phyloP scores from a whole-genome alignment of 768 basidiomycete genomes.

The Trametes cingulata region DNA sequence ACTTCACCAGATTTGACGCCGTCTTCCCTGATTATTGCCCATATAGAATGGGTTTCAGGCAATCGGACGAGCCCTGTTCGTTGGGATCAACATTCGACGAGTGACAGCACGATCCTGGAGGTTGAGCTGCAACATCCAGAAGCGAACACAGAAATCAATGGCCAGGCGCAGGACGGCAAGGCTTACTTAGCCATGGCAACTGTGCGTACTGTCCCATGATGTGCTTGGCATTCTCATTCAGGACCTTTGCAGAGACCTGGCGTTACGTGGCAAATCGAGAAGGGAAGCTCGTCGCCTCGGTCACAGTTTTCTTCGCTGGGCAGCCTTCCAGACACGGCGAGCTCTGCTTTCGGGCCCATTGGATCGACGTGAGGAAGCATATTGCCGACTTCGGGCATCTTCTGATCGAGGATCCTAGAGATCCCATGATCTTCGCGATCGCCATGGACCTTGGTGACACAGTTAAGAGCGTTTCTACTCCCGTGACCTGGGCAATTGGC shows the following conservation, averaged over 20 bases:
- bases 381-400: background rate
- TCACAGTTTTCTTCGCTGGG: background rate
- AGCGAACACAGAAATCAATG: background rate
- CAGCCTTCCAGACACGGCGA: background rate
- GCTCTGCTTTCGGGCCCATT: background rate
- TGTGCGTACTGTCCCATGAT: background rate
- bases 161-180: background rate
- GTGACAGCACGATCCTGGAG: background rate
- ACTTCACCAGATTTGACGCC: too few species aligned
- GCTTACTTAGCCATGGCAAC: background rate
- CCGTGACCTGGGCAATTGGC: conserved; percentile 32
- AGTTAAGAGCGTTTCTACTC: conserved; percentile 16
- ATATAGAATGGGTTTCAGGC: too few species aligned
- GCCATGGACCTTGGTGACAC: conserved; percentile 29
- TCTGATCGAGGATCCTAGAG: background rate
- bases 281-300: background rate
- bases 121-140: background rate
- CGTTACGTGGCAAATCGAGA: background rate
- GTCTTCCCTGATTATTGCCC: too few species aligned
- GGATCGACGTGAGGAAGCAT: background rate
- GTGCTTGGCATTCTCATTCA: background rate
- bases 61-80: too few species aligned
- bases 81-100: background rate
- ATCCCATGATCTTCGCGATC: conserved; percentile 27
- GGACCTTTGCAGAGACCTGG: background rate